These are phyloP conservation scores for Haberlea rhodopensis DNA, from an alignment of 257 asterid genomes.

Conservation along the genomic window DNA sequence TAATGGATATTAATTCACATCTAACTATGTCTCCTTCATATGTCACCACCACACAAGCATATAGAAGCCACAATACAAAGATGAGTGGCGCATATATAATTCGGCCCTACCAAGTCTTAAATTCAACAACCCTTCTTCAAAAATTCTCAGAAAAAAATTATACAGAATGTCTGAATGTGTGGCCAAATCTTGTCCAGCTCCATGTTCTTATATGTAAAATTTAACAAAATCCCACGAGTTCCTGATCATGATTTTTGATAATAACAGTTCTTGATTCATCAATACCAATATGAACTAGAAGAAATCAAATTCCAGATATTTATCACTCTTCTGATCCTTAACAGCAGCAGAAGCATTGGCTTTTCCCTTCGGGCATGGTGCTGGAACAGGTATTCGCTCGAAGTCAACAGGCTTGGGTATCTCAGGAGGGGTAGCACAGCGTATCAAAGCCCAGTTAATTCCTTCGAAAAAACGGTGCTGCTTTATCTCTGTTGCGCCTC, in stretches of 20 bases:
- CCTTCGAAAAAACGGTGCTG: conserved; percentile 68
- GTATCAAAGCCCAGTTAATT: conserved; percentile 62
- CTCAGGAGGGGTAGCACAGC: conserved; percentile 68
- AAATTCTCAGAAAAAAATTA: conserved; percentile 16
- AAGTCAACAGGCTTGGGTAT: conserved; percentile 46
- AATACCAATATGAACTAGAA: conserved; percentile 31
- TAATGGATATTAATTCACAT: conserved; percentile 17
- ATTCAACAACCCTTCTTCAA: conserved; percentile 15
- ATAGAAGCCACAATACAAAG: not conserved
- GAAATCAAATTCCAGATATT: conserved; percentile 58
- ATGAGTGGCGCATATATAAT: conserved; percentile 7
- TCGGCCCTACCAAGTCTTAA: conserved; percentile 30
- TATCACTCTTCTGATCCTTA: conserved; percentile 38
- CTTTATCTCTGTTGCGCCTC: conserved; percentile 63
- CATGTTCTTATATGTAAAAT: not conserved
- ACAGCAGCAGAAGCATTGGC: conserved; percentile 15
- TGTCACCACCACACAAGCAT: conserved; percentile 14
- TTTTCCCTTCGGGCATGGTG: conserved; percentile 31
- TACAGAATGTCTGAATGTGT: conserved; percentile 15
- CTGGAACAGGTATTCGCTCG: conserved; percentile 36
- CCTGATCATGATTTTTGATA: conserved; percentile 8
- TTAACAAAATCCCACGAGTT: not conserved
- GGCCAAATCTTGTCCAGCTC: conserved; percentile 23
- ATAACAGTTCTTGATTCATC: not conserved
- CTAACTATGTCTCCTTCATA: conserved; percentile 6